Evolutionary conservation across 2,329 filamentous ascomycete species (phyloP), one percentile per base, ranked within the genome.

Genomic region (Beauveria brongniartii): DNA sequence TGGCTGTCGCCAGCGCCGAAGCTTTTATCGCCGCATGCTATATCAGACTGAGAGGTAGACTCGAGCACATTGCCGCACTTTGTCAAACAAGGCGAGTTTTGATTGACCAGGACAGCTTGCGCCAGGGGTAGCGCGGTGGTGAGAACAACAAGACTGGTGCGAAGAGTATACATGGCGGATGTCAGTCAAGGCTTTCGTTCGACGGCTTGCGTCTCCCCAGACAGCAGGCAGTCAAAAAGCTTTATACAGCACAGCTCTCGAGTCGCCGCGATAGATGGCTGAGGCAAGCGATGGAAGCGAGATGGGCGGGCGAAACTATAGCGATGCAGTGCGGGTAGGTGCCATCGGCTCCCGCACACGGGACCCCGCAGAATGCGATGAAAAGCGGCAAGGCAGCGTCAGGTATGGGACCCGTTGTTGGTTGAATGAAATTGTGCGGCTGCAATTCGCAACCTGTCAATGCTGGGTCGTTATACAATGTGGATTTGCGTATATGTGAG

Each of bases 41-140:
- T 71, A 64, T 84, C 81, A 58, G 74, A 72, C 4, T 65, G 47
- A 1, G 77, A 72, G 0, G 81, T 84, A 5, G 72, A 65, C 14
- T 73, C 70, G 43, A 81, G 74, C 5, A 80, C 77, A 61, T 85
- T 85, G 68, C 82, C 82, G 69, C 82, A 85, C 40, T 75, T 70
- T 28, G 71, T 69, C 41, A 72, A 70, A 70, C 82, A 85, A 18
- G 79, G 76, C 24, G 82, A 85, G 40, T 72, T 71, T 0, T 74
- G 65, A 0, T 78, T 71, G 48, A 80, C 79, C 37, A 80, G 69
- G 26, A 84, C 66, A 7, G 72, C 69, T 18, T 55, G 63, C 12
- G 61, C 66, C 9, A 59, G 64, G n/a, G 64, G 65, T 54, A 69
- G 55, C 40, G 64, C 61, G 20, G 58, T 62, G 40, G 65, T 59